A percentile compares a stretch with the other conserved stretches of the same genome.
Conservation (phyloP, 805 yeast genomes). For the Monosporozyma aerobia region DNA sequence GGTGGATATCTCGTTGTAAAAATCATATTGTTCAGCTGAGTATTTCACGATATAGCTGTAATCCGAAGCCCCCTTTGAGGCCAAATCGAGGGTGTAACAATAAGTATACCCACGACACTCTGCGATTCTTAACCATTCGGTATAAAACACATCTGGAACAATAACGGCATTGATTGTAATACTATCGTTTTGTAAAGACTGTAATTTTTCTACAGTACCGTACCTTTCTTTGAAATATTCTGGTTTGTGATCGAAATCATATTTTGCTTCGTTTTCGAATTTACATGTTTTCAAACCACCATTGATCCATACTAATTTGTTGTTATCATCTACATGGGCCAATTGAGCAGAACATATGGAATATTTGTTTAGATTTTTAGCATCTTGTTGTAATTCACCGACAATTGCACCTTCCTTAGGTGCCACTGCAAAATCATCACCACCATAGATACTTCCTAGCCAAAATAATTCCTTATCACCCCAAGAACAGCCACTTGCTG, state of each 20-base stretch:
- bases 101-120: constrained; percentile 18
- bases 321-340: constrained; percentile 19
- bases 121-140: constrained; percentile 13
- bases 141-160: constrained; percentile 8
- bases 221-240: constrained; percentile 21
- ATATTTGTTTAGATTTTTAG: constrained; percentile 1
- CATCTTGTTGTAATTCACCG: constrained; percentile 25
- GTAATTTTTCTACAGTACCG: constrained; percentile 3
- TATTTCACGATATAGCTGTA: neutral
- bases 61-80: neutral
- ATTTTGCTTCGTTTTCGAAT: constrained; percentile 27
- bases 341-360: constrained; percentile 28
- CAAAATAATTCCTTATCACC: constrained; percentile 77
- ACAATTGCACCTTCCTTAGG: constrained; percentile 30
- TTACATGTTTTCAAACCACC: constrained; percentile 63
- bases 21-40: neutral
- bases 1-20: neutral
- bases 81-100: constrained; percentile 5
- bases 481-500: constrained; percentile 36
- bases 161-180: constrained; percentile 11
- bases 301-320: constrained; percentile 48
- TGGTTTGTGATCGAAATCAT: constrained; percentile 25
- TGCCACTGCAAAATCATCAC: constrained; percentile 32
- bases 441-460: constrained; percentile 47
- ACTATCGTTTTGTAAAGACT: constrained; percentile 10